phyloP scores from a whole-genome alignment of 352 stramenopile genomes.

The Peronospora farinosa region DNA sequence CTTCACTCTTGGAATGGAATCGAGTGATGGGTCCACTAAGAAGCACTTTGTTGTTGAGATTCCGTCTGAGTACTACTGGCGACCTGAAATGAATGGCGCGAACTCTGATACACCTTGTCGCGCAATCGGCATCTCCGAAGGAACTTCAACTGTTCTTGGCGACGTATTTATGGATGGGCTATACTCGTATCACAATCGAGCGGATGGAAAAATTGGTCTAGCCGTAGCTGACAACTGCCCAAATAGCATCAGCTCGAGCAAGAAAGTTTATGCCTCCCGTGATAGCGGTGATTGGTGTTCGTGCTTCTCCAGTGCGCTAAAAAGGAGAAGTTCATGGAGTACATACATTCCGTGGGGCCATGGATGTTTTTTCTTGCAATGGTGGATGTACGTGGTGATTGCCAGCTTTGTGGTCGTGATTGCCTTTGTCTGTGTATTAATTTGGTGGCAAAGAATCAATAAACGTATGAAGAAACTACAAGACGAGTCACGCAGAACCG shows the following conservation, averaged over 20 bases:
- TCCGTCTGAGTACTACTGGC: conserved; percentile 78
- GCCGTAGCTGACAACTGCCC: conserved; percentile 72
- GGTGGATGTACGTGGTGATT: conserved; percentile 83
- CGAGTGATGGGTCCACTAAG: conserved; percentile 43
- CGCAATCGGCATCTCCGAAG: conserved; percentile 74
- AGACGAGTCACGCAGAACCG: conserved; percentile 13
- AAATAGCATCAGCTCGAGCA: conserved; percentile 67
- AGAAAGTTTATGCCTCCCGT: conserved; percentile 50
- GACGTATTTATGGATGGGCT: conserved; percentile 85
- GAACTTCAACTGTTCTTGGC: conserved; percentile 57
- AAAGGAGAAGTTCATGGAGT: conserved; percentile 49
- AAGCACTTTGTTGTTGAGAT: conserved; percentile 75
- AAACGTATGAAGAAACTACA: conserved; percentile 39
- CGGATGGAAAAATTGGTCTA: conserved; percentile 51
- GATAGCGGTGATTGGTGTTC: conserved; percentile 52
- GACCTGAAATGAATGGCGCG: conserved; percentile 67
- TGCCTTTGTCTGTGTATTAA: conserved; percentile 44
- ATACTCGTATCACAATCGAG: conserved; percentile 71
- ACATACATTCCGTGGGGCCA: conserved; percentile 53
- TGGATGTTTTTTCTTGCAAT: conserved; percentile 79
- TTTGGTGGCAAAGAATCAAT: conserved; percentile 55
- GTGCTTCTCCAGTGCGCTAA: conserved; percentile 62
- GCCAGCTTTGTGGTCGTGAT: conserved; percentile 51
- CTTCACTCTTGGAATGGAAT: conserved; percentile 60
- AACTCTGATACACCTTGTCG: conserved; percentile 50